Base-by-base conservation (phyloP, 805 yeast genomes). In the Ogataea haglerorum region DNA sequence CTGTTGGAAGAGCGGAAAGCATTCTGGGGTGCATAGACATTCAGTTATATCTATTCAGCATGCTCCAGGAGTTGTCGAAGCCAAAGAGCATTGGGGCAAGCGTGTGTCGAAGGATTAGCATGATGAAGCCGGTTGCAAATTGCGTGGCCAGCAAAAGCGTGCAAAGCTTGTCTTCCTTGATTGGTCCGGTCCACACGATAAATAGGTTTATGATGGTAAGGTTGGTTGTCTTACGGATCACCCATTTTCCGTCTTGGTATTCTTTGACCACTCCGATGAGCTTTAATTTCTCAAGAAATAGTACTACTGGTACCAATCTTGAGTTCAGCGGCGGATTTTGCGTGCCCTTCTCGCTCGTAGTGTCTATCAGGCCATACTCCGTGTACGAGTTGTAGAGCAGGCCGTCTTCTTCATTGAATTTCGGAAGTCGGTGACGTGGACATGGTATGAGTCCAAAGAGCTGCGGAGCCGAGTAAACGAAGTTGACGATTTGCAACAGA, bases 351-450 rank as follows among this genome's bases (percentile, higher is more conserved):
- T 34, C 38, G 22, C 42, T 38, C 14, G 42, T 38, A 12, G 22
- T 24, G 27, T 38, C 42, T 8, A 23, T 25, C 13, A 54, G 55
- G 26, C 58, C 58, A 44, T 76, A 63, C 26, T 62, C 64, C 0
- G 81, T 78, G 47, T 63, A 67, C 2, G 93, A 85, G 15, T 95
- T 89, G 56, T 86, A 78, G 72, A 93, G 69, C 33, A 82, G 64
- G 1, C 91, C 89, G 45, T 85, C 82, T 12, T 70, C 62, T 10
- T 66, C 67, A 53, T 86, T 79, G 56, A 85, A 85, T 47, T 69
- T 73, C 1, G 99, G 99, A 58, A 93, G 58, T 55, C 99, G 73
- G 62, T 93, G 99, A 52, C 99, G 76, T 17, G 99, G 99, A 57
- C 98, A 93, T 4, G 93, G 95, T 14, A 93, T 82, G 2, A 93